Conservation (phyloP, 1,284 basidiomycete species). For the Coriolopsis trogii region DNA sequence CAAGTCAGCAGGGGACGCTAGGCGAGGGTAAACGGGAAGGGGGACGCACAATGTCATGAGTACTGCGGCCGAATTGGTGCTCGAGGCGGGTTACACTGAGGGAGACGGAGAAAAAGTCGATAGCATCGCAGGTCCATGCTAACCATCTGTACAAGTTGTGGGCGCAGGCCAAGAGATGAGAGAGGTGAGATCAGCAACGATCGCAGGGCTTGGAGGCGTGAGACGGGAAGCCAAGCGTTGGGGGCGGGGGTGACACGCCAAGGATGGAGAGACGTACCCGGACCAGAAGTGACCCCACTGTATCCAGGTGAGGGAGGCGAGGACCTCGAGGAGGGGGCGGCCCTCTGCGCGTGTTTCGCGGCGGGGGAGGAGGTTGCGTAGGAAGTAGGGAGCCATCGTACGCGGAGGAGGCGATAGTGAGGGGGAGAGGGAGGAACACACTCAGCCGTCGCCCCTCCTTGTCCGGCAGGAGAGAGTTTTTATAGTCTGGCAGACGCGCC, state of each 20-base stretch:
- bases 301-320: constrained; percentile 44
- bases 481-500: too few relatives aligned
- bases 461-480: too few relatives aligned
- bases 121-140: constrained; percentile 80
- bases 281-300: constrained; percentile 53
- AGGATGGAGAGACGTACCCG: constrained; percentile 34
- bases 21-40: not conserved
- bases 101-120: constrained; percentile 87
- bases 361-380: constrained; percentile 36
- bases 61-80: constrained; percentile 50
- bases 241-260: constrained; percentile 2
- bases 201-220: too few relatives aligned
- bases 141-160: constrained; percentile 56
- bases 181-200: constrained; percentile 5
- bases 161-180: constrained; percentile 10
- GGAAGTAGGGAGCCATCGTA: constrained; percentile 35
- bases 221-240: constrained; percentile 2
- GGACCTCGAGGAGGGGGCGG: constrained; percentile 39
- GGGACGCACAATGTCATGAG: constrained; percentile 54
- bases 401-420: constrained; percentile 8
- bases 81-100: constrained; percentile 65
- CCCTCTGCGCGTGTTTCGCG: constrained; percentile 42
- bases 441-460: constrained; percentile 7
- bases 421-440: constrained; percentile 1
- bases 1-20: constrained; percentile 1